Evolutionary conservation across 148 eudicot genomes (phyloP), one percentile per base, ranked within the genome.

Genomic region (Hydrangea macrophylla): DNA sequence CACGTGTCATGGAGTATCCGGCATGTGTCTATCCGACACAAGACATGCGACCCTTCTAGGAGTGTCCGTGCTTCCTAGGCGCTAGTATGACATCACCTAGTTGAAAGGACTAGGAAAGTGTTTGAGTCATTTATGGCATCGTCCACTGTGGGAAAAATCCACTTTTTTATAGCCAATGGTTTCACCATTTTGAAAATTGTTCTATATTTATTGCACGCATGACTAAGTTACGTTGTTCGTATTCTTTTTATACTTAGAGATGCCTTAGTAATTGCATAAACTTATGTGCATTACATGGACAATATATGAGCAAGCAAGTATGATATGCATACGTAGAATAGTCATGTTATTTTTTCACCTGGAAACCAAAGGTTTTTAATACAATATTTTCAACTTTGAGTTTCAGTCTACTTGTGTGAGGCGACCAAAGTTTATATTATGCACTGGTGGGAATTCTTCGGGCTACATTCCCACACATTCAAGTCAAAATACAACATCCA

Each of bases 351-450:
- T n/a, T 15, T 30, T n/a, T 11, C 7, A 6, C 28, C 23, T 35
- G 5, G 7, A 67, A 13, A 17, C 26, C 35, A 54, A 32, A 33
- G 45, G 10, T 37, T 6, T 13, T 36, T 42, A 25, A 22, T 23
- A 60, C n/a, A 23, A 60, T 17, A 0, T 67, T 68, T 23, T 30
- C 0, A 33, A 58, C 9, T 62, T 51, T 64, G 62, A 36, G 55
- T 72, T 76, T 74, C 88, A 93, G 98, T 71, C 97, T 35, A 69
- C 84, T 23, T 86, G 80, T 71, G 91, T 88, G 75, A 84, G 98
- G 71, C 87, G 98, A 65, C 98, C 97, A 20, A 94, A 94, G 74
- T 94, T 88, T 70, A 94, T 94, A 55, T 28, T 90, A 79, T 88
- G 89, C 82, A 77, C 89, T 56, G 98, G 96, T 28, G 92, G 98